phyloP scores from a whole-genome alignment of 768 basidiomycete genomes.

The Astraeus odoratus region DNA sequence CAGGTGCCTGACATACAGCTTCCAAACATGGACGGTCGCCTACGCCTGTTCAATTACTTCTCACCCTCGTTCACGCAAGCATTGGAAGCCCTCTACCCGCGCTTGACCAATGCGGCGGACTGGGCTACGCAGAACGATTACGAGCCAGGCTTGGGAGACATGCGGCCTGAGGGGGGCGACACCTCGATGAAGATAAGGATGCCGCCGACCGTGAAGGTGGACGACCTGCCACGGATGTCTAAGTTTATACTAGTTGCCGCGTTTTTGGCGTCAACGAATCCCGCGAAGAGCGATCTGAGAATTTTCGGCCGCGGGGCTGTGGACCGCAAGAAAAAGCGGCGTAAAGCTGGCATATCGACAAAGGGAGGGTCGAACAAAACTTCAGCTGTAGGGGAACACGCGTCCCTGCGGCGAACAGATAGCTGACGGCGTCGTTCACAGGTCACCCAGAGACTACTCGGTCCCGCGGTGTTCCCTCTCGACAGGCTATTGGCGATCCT shows the following conservation, averaged over 20 bases:
- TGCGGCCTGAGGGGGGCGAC: constrained; percentile 3
- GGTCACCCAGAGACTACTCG: constrained; percentile 73
- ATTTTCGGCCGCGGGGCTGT: constrained; percentile 76
- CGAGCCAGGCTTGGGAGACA: constrained; percentile 12
- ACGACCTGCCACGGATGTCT: constrained; percentile 54
- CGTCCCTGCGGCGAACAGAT: background rate
- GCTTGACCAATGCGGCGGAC: constrained; percentile 52
- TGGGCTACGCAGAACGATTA: constrained; percentile 55
- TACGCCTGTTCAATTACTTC: constrained; percentile 60
- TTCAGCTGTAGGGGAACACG: constrained; percentile 37
- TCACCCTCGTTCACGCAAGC: constrained; percentile 55
- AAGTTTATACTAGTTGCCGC: constrained; percentile 72
- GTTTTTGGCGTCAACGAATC: constrained; percentile 82
- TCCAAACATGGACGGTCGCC: constrained; percentile 52
- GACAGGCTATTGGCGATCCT: constrained; percentile 79
- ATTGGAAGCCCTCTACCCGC: constrained; percentile 62
- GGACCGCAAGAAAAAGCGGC: constrained; percentile 53
- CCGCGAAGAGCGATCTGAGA: constrained; percentile 67
- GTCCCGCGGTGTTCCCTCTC: constrained; percentile 70
- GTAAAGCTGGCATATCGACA: constrained; percentile 32
- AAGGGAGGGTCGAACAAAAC: constrained; percentile 32
- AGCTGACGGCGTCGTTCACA: constrained; percentile 17
- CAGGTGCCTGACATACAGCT: constrained; percentile 26
- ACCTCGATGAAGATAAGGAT: constrained; percentile 5
- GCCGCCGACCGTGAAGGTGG: constrained; percentile 15